Base-by-base conservation (phyloP, 768 basidiomycete species). In the Phylloporus scabripes region DNA sequence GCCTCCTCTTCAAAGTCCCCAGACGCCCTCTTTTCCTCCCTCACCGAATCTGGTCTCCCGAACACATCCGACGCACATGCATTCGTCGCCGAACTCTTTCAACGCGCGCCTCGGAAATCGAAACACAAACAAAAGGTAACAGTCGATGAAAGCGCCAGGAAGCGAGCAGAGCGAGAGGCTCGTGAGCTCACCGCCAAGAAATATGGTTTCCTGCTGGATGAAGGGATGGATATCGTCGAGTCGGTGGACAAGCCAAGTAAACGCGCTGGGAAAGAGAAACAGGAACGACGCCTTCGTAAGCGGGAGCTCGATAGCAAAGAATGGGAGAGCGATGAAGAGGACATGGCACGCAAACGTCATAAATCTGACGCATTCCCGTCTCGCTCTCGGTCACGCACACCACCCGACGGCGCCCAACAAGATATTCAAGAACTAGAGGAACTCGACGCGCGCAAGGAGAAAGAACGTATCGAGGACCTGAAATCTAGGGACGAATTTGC, bases 251-350 rank as follows among this genome's bases (percentile, higher is more conserved):
- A 59, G 65, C 51, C 50, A 28, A 53, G 42, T 38, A 54, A 14
- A 28, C 55, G 57, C n/a, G 32, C 43, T 52, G 64, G 66, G 51
- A 74, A 72, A 53, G 75, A 76, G 56, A 81, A 81, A 50, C 79
- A 74, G 51, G 84, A 86, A 32, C 75, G 81, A 48, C 80, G 83
- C 52, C 74, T 79, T 33, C 75, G 92, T 55, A 94, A 93, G 65
- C 74, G 92, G 42, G 92, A 94, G 26, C 78, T 82, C 50, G 87
- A 89, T 53, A 79, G 73, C 18, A 84, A 82, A 47, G 86, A 90
- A 51, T 94, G 93, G 92, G 87, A 91, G 65, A 91, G 88, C 56
- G 92, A 92, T 53, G 91, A 90, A 52, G 92, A 93, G 50, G 89
- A 92, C 56, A 72, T 80, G 63, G 71, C 76, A 33, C 73, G 82